A percentile compares a stretch with the other conserved stretches of the same genome.
Conservation (phyloP, 768 basidiomycete species). For the Paxillus involutus region DNA sequence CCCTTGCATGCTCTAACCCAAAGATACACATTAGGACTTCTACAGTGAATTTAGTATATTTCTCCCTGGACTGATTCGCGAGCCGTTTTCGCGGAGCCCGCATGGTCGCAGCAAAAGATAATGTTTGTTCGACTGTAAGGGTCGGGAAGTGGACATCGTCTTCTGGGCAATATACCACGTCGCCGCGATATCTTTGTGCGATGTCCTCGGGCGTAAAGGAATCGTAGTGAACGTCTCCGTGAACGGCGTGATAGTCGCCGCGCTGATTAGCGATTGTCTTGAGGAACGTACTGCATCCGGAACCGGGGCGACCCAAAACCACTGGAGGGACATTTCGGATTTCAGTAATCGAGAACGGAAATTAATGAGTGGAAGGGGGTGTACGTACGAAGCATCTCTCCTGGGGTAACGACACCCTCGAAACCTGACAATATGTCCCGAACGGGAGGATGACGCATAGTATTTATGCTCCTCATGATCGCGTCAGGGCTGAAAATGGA, state of each 20-base stretch:
- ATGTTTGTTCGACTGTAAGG: slow-evolving; percentile 46
- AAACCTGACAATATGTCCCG: slow-evolving; percentile 63
- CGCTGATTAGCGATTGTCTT: slow-evolving; percentile 52
- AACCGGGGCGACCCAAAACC: slow-evolving; percentile 81
- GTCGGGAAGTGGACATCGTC: slow-evolving; percentile 52
- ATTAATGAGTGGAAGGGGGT: slow-evolving; percentile 14
- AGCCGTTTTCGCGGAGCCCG: slow-evolving; percentile 40
- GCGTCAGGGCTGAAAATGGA: slow-evolving; percentile 49
- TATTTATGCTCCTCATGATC: slow-evolving; percentile 39
- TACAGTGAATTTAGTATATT: slow-evolving; percentile 23
- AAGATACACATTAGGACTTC: slow-evolving; percentile 68
- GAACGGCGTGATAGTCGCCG: slow-evolving; percentile 39
- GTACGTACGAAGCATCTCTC: slow-evolving; percentile 74
- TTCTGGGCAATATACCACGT: slow-evolving; percentile 43
- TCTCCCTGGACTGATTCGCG: slow-evolving; percentile 21
- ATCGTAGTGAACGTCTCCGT: slow-evolving; percentile 43
- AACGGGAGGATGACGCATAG: slow-evolving; percentile 57
- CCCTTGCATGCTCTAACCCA: slow-evolving; percentile 68
- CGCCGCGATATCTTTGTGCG: slow-evolving; percentile 45
- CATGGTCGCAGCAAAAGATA: slow-evolving; percentile 52
- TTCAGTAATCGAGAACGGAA: background rate
- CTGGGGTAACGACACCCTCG: slow-evolving; percentile 62
- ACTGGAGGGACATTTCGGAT: slow-evolving; percentile 39
- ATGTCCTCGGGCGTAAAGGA: slow-evolving; percentile 47
- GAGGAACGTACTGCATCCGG: slow-evolving; percentile 51